phyloP scores from a whole-genome alignment of 257 asterid species.

The Jacaranda copaia region DNA sequence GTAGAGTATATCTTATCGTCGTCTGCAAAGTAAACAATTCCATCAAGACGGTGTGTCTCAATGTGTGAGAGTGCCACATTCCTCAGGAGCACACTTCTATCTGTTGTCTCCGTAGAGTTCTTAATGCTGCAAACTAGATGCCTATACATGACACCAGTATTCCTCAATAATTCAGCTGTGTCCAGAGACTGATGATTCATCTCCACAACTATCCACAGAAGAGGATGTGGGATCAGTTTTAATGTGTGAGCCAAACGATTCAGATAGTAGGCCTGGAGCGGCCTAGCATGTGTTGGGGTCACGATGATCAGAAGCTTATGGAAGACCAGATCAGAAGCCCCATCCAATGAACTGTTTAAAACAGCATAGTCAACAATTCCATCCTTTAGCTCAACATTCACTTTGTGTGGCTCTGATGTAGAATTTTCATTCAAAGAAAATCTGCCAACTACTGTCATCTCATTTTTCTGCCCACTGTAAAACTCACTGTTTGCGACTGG shows the following conservation, averaged over 20 bases:
- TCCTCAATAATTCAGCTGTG: constrained; percentile 72
- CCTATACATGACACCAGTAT: constrained; percentile 70
- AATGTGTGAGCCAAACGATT: constrained; percentile 67
- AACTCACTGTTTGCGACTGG: constrained; percentile 36
- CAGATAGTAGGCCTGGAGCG: constrained; percentile 62
- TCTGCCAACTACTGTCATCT: constrained; percentile 34
- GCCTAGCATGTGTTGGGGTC: constrained; percentile 59
- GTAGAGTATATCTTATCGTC: constrained; percentile 61
- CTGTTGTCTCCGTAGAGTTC: constrained; percentile 48
- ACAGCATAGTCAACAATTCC: constrained; percentile 24
- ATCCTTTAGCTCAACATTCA: constrained; percentile 32
- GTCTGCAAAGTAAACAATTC: constrained; percentile 78
- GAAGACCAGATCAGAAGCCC: constrained; percentile 34
- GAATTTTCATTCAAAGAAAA: constrained; percentile 36
- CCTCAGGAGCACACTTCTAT: constrained; percentile 52
- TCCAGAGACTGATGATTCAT: constrained; percentile 66
- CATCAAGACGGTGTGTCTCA: constrained; percentile 75
- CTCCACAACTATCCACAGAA: constrained; percentile 85
- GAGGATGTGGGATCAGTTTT: constrained; percentile 60
- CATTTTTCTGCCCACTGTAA: constrained; percentile 33
- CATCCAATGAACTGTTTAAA: constrained; percentile 37
- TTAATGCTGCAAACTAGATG: constrained; percentile 63
- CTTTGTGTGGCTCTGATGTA: constrained; percentile 32
- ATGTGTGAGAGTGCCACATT: constrained; percentile 79
- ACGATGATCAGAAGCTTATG: constrained; percentile 73